Evolutionary conservation across 495 filamentous ascomycete genomes (phyloP), one percentile per base, ranked within the genome.

Genomic region (Penicillium paxilli): DNA sequence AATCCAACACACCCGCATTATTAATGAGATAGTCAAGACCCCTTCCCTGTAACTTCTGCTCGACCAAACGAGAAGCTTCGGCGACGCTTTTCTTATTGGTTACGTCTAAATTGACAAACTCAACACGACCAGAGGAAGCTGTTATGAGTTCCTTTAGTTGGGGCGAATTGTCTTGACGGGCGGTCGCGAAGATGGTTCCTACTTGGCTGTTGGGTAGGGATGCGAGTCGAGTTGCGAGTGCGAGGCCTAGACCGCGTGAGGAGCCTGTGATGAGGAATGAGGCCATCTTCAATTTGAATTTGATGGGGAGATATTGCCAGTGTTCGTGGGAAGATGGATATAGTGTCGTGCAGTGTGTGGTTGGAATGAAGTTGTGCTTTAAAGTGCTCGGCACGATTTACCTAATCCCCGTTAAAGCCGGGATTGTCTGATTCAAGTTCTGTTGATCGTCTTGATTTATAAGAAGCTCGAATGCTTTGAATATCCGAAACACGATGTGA

Each of bases 171-270:
- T 69, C 57, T 8, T 58, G 49, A 30, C 77, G 70, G 1, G 67
- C 58, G 32, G 71, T 64, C 2, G 73, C 75, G 45, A 76, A 66
- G 51, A 78, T 67, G 9, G 49, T 63, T 20, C 57, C 45, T 30
- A 73, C 68, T 52, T 76, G 55, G 1, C 71, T 23, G 37, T 55
- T 24, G 42, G 74, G 60, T 19, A 65, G 41, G n/a, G 55, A 35
- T 4, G 70, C 55, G 6, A 69, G 58, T 16, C 60, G 57, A 10
- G 71, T 61, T 2, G 71, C 71, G 12, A 86, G 77, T 12, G 71
- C 80, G 21, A 73, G 68, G 14, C 83, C 83, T 41, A 84, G 79
- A 10, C 83, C 83, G 4, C 79, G 76, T 1, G 80, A 80, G 28
- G 74, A 60, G 9, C 82, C 67, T 58, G 71, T 58, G 58, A 69